Evolutionary conservation across 345 rosid genomes (phyloP), one percentile per base, ranked within the genome.

Genomic region (Eucalyptus polyanthemos): DNA sequence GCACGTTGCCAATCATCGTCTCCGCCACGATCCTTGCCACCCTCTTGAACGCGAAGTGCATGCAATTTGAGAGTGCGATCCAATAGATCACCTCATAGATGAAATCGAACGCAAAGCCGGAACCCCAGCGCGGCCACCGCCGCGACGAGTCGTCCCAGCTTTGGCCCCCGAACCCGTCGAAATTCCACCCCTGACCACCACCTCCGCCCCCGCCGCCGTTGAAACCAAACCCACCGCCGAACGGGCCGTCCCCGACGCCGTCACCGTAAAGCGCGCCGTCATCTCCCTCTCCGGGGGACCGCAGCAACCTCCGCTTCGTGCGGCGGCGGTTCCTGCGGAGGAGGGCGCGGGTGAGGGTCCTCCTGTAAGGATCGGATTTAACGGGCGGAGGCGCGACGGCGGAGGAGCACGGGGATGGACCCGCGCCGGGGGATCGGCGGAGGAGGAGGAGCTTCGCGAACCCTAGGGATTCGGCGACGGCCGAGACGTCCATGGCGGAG

Each of bases 41-140:
- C 95, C 92, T 96, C 94, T 94, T 95, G 89, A 96, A 94, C 3
- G 97, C 97, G 31, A 95, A 97, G 80, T 95, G 98, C 86, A 94
- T 92, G 51, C 99, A 97, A 37, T 93, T 95, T 16, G 99, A 95
- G 40, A 97, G 90, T 1, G 95, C 98, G n/a, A 97, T 96, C 98
- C 99, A 97, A 65, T 93, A 94, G 50, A 97, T 90, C 93, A 97
- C 98, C 92, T 97, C 99, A 40, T 94, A 95, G 65, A 96, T 92
- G 40, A 95, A 97, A 40, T 93, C 93, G 91, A 93, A 92, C 6
- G 97, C 98, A 24, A 67, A 88, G 76, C 80, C 27, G 22, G 88
- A 86, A 37, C 69, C 65, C 31, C 86, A 92, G 0, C 93, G 92
- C 91, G 88, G 40, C 37, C 49, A 47, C 49, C 95, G 93, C 45